These are phyloP conservation scores for Hericium alpestre DNA, from an alignment of 768 basidiomycete genomes.

Conservation along the genomic window DNA sequence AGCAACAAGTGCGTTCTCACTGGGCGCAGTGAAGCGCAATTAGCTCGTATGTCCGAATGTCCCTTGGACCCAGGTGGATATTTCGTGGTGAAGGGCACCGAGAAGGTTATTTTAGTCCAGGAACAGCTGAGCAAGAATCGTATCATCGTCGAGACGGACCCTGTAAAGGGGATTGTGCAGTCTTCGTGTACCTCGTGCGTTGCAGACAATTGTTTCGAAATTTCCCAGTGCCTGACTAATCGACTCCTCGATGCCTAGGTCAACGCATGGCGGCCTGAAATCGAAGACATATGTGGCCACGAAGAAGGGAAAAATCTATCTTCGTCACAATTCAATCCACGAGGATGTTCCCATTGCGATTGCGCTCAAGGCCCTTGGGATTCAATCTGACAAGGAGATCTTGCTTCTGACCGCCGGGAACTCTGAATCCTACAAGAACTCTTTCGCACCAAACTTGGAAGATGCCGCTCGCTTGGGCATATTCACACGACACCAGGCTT, in stretches of 20 bases:
- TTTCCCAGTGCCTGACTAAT: conserved; percentile 6
- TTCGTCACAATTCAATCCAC: conserved; percentile 94
- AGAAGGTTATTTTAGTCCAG: conserved; percentile 98
- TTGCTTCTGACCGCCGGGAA: conserved; percentile 87
- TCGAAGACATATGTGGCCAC: conserved; percentile 97
- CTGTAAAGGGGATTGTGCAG: conserved; percentile 80
- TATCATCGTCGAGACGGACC: conserved; percentile 95
- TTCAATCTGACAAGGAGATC: conserved; percentile 97
- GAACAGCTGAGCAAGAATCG: conserved; percentile 98
- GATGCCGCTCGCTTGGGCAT: conserved; percentile 87
- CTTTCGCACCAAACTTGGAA: conserved; percentile 87
- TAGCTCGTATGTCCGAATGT: conserved; percentile 95
- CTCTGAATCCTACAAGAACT: conserved; percentile 75
- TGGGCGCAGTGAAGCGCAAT: conserved; percentile 61
- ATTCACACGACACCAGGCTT: conserved; percentile 85
- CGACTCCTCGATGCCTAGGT: conserved; percentile 29
- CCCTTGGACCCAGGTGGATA: conserved; percentile 99
- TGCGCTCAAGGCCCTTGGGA: conserved; percentile 91
- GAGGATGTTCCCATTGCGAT: conserved; percentile 96
- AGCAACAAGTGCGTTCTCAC: conserved; percentile 91
- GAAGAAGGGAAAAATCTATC: conserved; percentile 89
- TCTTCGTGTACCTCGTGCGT: conserved; percentile 94
- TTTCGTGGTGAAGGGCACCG: conserved; percentile 97
- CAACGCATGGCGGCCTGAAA: conserved; percentile 76
- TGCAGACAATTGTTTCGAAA: neutral